Conservation (phyloP, 148 eudicot species). For the Dianthus caryophyllus region DNA sequence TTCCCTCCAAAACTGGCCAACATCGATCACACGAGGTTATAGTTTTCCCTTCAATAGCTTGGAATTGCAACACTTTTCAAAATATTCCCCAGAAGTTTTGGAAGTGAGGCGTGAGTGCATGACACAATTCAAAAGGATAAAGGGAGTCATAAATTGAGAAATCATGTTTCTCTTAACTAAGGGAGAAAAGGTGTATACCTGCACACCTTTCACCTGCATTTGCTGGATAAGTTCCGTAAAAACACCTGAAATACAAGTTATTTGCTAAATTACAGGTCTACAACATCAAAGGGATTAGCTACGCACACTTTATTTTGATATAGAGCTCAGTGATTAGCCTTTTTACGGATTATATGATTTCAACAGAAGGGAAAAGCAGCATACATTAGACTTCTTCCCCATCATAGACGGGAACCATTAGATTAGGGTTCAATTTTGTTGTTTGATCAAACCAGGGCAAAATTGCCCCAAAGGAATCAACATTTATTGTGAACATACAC, state of each 20-base stretch:
- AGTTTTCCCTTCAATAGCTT: too few relatives aligned
- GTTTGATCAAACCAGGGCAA: background rate
- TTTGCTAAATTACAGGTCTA: slow-evolving; percentile 14
- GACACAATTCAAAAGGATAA: slow-evolving; percentile 1
- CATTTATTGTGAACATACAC: background rate
- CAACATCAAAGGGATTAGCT: background rate
- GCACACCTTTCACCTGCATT: slow-evolving; percentile 97
- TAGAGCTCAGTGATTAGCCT: background rate
- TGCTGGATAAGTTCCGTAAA: slow-evolving; percentile 98
- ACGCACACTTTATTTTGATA: background rate
- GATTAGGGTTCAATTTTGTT: background rate
- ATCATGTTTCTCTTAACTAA: background rate
- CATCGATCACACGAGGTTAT: background rate
- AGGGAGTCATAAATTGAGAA: slow-evolving; percentile 9
- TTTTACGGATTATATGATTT: background rate
- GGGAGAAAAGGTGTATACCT: slow-evolving; percentile 41
- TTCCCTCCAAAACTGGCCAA: background rate
- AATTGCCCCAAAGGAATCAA: background rate
- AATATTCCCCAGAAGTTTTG: too few relatives aligned
- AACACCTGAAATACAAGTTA: slow-evolving; percentile 61
- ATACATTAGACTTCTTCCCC: background rate
- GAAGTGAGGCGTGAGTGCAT: background rate
- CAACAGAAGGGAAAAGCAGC: background rate
- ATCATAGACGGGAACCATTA: background rate
- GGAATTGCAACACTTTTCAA: too few relatives aligned